These are phyloP conservation scores for Rhynchospora tenuis DNA, from an alignment of 176 grass and related monocot genomes.

Conservation along the genomic window DNA sequence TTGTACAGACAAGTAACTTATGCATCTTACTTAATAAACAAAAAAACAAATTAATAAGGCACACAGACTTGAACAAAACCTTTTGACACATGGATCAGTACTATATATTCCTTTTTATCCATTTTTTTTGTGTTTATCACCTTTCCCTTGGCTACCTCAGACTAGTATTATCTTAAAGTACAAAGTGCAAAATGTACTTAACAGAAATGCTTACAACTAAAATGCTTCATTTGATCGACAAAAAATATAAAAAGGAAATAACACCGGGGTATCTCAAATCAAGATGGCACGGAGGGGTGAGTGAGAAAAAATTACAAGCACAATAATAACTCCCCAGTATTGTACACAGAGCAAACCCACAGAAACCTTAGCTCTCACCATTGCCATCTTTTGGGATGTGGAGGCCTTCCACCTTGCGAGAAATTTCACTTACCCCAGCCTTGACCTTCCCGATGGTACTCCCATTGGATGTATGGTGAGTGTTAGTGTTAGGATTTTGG, in stretches of 20 bases:
- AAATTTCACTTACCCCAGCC: slow-evolving; percentile 52
- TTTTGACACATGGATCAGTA: background rate
- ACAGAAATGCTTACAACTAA: slow-evolving; percentile 12
- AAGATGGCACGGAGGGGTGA: background rate
- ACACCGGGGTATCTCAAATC: background rate
- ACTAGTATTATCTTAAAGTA: slow-evolving; percentile 6
- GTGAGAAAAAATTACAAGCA: background rate
- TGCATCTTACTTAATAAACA: background rate
- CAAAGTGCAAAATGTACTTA: slow-evolving; percentile 9
- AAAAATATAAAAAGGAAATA: background rate
- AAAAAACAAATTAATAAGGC: slow-evolving; percentile 4
- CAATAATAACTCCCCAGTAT: slow-evolving; percentile 13
- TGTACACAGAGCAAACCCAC: slow-evolving; percentile 13
- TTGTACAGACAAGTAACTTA: background rate
- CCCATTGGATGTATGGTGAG: slow-evolving; percentile 18
- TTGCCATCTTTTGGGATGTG: slow-evolving; percentile 53
- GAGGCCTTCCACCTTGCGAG: slow-evolving; percentile 79
- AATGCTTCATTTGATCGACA: slow-evolving; percentile 20
- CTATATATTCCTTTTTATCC: slow-evolving; percentile 13
- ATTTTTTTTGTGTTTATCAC: background rate
- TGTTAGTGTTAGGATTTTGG: slow-evolving; percentile 7
- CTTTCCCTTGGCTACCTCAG: slow-evolving; percentile 4
- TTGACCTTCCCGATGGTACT: slow-evolving; percentile 36
- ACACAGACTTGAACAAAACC: background rate
- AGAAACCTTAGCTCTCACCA: slow-evolving; percentile 37